These are phyloP conservation scores for Cytospora chrysosperma DNA, from an alignment of 2,329 filamentous ascomycete genomes.

Conservation along the genomic window DNA sequence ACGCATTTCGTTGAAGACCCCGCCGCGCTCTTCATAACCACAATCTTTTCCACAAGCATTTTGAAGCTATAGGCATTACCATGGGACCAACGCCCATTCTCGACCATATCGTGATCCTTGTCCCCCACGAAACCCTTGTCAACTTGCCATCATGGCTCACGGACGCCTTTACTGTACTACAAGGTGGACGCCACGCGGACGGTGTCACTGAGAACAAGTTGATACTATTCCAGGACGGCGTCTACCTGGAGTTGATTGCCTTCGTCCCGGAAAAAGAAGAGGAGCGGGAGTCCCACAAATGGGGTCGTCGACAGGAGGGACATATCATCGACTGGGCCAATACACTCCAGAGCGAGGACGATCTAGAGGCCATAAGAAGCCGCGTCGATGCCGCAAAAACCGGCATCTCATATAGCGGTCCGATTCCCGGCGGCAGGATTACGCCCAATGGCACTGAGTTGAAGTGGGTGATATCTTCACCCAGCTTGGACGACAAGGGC, in stretches of 20 bases:
- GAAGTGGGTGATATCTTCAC: slow-evolving; percentile 48
- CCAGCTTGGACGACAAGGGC: slow-evolving; percentile 2
- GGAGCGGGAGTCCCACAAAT: slow-evolving; percentile 51
- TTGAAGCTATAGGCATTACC: background rate
- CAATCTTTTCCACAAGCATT: background rate
- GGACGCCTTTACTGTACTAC: slow-evolving; percentile 55
- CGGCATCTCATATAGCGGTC: slow-evolving; percentile 46
- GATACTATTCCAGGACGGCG: slow-evolving; percentile 61
- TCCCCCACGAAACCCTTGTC: slow-evolving; percentile 50
- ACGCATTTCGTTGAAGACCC: no score
- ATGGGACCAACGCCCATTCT: slow-evolving; percentile 36
- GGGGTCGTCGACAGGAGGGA: slow-evolving; percentile 52
- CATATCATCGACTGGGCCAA: slow-evolving; percentile 61
- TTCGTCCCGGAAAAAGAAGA: slow-evolving; percentile 50
- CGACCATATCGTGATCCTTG: slow-evolving; percentile 65
- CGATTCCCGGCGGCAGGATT: slow-evolving; percentile 52
- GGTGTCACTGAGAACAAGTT: slow-evolving; percentile 61
- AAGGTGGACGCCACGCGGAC: slow-evolving; percentile 62
- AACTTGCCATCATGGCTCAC: slow-evolving; percentile 51
- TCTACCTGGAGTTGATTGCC: slow-evolving; percentile 66
- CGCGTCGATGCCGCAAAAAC: slow-evolving; percentile 34
- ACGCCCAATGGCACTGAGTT: slow-evolving; percentile 55
- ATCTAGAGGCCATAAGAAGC: slow-evolving; percentile 40
- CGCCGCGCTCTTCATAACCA: background rate
- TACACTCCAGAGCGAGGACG: slow-evolving; percentile 38